Percentiles rank a stretch among this genome's conserved stretches.
These are phyloP conservation scores for Scheffersomyces titani DNA, from an alignment of 1,139 yeast species.

Conservation along the genomic window DNA sequence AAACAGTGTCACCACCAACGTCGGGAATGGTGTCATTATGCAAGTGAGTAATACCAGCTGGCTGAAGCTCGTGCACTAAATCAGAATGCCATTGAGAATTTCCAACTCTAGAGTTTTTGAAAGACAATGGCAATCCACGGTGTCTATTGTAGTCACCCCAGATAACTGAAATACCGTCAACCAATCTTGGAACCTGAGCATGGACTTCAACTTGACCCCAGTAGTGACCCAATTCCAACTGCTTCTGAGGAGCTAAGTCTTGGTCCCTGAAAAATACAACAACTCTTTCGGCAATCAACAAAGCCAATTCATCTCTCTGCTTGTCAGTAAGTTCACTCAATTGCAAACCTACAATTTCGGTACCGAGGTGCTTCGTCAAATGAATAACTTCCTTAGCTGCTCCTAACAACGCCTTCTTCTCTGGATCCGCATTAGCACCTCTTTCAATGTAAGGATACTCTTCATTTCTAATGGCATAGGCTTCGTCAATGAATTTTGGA, in stretches of 20 bases:
- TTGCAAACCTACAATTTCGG: conserved; percentile 19
- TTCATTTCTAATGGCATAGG: conserved; percentile 13
- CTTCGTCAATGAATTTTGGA: conserved; percentile 18
- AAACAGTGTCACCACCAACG: conserved; percentile 52
- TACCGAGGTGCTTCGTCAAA: conserved; percentile 20
- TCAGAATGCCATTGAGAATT: conserved; percentile 50
- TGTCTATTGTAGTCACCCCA: conserved; percentile 53
- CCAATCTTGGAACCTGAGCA: conserved; percentile 35
- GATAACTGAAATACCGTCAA: conserved; percentile 48
- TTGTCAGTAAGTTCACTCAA: conserved; percentile 26
- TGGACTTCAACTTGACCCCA: conserved; percentile 48
- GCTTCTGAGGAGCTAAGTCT: conserved; percentile 45
- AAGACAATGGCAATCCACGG: conserved; percentile 26
- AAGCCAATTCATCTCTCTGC: conserved; percentile 39
- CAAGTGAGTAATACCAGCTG: conserved; percentile 50
- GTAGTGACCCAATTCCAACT: conserved; percentile 44
- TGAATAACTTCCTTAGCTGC: conserved; percentile 18
- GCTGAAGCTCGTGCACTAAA: conserved; percentile 47
- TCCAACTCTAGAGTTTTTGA: conserved; percentile 33
- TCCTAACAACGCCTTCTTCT: conserved; percentile 19
- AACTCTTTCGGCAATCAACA: conserved; percentile 43
- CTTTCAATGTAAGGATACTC: conserved; percentile 17
- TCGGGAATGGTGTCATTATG: conserved; percentile 47
- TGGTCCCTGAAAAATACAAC: conserved; percentile 47
- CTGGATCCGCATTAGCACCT: conserved; percentile 19